Percentiles rank a stretch among this genome's conserved stretches.
These are phyloP conservation scores for Fusarium redolens DNA, from an alignment of 2,329 filamentous ascomycete genomes.

Conservation along the genomic window DNA sequence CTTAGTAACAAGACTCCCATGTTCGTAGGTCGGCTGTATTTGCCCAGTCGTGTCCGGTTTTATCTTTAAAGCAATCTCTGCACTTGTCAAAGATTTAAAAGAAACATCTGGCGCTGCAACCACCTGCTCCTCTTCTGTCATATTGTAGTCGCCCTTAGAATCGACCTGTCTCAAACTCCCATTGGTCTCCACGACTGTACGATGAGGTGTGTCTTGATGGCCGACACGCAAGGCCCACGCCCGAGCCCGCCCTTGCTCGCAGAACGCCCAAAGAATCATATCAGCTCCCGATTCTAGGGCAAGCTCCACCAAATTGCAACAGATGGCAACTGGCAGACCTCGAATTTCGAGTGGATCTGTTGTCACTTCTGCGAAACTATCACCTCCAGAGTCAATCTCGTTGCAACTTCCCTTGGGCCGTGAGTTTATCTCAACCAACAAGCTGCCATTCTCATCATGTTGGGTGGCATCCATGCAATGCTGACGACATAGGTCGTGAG, in stretches of 20 bases:
- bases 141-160: constrained; percentile 46
- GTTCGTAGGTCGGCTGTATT: constrained; percentile 17
- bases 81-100: constrained; percentile 10
- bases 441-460: constrained; percentile 8
- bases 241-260: constrained; percentile 49
- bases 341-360: constrained; percentile 47
- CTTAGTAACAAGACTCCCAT: constrained; percentile 26
- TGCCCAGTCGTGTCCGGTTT: constrained; percentile 3
- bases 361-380: constrained; percentile 24
- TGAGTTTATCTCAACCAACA: constrained; percentile 32
- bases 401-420: constrained; percentile 36
- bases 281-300: constrained; percentile 48
- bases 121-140: constrained; percentile 36
- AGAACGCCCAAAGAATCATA: constrained; percentile 52
- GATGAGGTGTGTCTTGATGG: constrained; percentile 25
- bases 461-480: background rate
- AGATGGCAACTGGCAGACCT: constrained; percentile 48
- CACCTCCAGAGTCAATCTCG: constrained; percentile 33
- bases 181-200: constrained; percentile 44
- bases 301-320: constrained; percentile 49
- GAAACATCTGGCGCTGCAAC: constrained; percentile 3
- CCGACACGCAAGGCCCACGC: constrained; percentile 49
- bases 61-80: background rate
- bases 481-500: constrained; percentile 22
- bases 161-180: constrained; percentile 50